Percentiles rank a stretch among this genome's conserved stretches.
Conservation (phyloP, 345 rosid species). For the Aegle marmelos region DNA sequence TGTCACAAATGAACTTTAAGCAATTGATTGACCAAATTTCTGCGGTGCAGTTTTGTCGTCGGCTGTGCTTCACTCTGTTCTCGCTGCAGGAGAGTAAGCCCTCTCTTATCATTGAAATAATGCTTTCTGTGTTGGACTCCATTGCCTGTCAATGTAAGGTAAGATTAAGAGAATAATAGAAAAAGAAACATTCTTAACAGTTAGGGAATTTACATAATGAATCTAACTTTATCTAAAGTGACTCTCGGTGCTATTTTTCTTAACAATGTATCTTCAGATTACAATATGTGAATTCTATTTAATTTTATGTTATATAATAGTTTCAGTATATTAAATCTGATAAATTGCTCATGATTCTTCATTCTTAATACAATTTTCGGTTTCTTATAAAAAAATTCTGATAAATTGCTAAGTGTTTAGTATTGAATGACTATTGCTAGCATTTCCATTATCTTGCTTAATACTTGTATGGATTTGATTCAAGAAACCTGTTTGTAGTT, state of each 20-base stretch:
- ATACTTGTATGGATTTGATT: background rate
- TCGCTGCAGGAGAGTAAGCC: slow-evolving; percentile 32
- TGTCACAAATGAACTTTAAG: background rate
- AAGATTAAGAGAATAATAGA: slow-evolving; percentile 8
- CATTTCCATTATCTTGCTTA: background rate
- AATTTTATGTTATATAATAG: background rate
- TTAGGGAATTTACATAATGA: background rate
- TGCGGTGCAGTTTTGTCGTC: slow-evolving; percentile 59
- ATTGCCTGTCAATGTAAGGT: slow-evolving; percentile 58
- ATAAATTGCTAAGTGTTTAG: background rate
- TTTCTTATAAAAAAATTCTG: background rate
- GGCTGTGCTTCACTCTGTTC: slow-evolving; percentile 56
- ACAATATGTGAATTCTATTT: background rate
- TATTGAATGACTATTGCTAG: background rate
- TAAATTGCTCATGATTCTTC: too few relatives aligned
- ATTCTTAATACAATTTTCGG: too few relatives aligned
- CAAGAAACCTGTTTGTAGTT: background rate
- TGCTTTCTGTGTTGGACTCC: slow-evolving; percentile 36
- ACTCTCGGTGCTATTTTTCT: background rate
- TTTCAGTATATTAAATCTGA: background rate
- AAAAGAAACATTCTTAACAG: background rate
- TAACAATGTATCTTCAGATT: background rate
- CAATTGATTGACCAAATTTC: slow-evolving; percentile 15
- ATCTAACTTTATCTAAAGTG: background rate
- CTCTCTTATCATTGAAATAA: slow-evolving; percentile 34